Evolutionary conservation across 129 eudicot genomes (phyloP), one percentile per base, ranked within the genome.

Genomic region (Lonicera japonica): DNA sequence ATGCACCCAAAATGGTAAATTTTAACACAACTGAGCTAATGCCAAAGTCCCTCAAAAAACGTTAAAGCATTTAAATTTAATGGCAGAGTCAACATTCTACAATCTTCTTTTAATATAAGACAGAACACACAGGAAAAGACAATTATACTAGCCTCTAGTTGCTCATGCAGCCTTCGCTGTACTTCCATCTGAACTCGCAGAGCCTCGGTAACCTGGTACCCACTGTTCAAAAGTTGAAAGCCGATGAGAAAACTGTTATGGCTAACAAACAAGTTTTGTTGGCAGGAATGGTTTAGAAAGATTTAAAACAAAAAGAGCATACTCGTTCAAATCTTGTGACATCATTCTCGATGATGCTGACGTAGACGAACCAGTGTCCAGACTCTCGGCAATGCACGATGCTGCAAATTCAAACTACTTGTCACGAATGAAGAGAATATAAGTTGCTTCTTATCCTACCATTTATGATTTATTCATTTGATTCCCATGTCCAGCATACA

Each of bases 131-230:
- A n/a, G n/a, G n/a, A 18, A 48, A 8, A 3, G 16, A 48, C 19
- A 6, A 1, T 29, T 6, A 1, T 29, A 68, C 80, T 24, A 60
- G 84, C 96, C 96, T 88, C 96, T 43, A 88, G 80, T 54, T 88
- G 96, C 47, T 88, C 89, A 60, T 88, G 96, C 75, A 88, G 72
- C 75, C 83, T 84, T 72, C 85, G 70, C 65, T 90, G 97, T 58
- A 90, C 89, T 76, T 90, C 97, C 97, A 90, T 90, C 68, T 90
- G 95, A 56, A 72, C 81, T 20, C 92, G 83, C 72, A 90, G 70
- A 60, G 97, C 97, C 80, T 90, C 97, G 2, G 97, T 90, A 64
- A 90, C 97, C 65, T 86, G 97, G 79, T 67, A 74, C 29, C 97
- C 97, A 72, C 95, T 86, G 88, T 54, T 63, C 11, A 54, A 59